Evolutionary conservation across 1,284 basidiomycete genomes (phyloP).

Genomic region (Microbotryum violaceum): DNA sequence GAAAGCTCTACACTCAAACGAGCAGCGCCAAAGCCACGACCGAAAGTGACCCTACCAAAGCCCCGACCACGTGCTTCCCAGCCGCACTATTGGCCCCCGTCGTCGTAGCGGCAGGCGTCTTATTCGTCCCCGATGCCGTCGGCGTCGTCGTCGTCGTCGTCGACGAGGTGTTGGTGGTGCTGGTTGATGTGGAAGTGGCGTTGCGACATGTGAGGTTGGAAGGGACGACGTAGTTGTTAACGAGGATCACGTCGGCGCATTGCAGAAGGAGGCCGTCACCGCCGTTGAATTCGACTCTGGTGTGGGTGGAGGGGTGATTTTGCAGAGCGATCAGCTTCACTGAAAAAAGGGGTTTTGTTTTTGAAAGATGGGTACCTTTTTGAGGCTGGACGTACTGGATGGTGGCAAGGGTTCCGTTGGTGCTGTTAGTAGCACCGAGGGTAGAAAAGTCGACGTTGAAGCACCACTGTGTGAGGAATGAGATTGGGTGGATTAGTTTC

Average conservation of each 20-base stretch:
- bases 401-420: conserved; percentile 24
- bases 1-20: no score
- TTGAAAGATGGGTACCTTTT: no score
- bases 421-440: conserved; percentile 7
- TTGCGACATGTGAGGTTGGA: conserved; percentile 48
- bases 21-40: no score
- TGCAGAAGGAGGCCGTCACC: conserved; percentile 50
- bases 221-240: conserved; percentile 47
- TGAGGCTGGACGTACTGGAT: conserved; percentile 13
- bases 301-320: not conserved
- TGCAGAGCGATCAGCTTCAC: no score
- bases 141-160: no score
- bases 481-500: no score
- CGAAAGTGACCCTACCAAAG: no score
- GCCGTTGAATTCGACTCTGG: conserved; percentile 54
- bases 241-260: conserved; percentile 63
- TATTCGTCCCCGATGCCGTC: no score
- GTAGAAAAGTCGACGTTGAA: conserved; percentile 23
- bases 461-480: conserved; percentile 17
- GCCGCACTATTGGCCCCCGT: no score
- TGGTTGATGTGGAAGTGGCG: conserved; percentile 1
- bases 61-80: no score
- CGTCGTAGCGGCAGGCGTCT: no score
- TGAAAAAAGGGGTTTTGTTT: no score
- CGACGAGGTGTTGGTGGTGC: conserved; percentile 12